Conservation (phyloP, 2,329 filamentous ascomycete genomes). For the Volutella citrinella region DNA sequence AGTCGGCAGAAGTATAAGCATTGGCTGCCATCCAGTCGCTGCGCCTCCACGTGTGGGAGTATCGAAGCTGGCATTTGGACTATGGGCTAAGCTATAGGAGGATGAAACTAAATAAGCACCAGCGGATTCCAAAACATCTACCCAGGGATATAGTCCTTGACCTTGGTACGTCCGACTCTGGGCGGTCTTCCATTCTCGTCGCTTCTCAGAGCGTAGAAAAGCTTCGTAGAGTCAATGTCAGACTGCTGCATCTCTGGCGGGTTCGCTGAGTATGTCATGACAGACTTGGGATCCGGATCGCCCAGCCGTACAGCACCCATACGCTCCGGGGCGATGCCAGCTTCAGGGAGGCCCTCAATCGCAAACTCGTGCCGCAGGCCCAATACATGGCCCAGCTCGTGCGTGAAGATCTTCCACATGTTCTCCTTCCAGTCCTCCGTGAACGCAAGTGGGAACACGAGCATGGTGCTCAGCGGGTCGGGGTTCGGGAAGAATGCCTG, state of each 20-base stretch:
- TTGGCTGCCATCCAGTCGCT: too few species aligned
- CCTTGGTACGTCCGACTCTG: background rate
- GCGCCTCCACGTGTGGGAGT: too few species aligned
- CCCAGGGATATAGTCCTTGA: too few species aligned
- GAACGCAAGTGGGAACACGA: conserved; percentile 1
- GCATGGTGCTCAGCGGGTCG: background rate
- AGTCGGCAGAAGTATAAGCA: too few species aligned
- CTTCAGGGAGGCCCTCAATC: too few species aligned
- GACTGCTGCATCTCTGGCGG: conserved; percentile 3
- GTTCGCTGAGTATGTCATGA: conserved; percentile 1
- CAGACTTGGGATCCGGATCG: background rate
- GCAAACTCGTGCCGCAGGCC: conserved; percentile 7
- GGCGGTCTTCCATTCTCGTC: conserved; percentile 1
- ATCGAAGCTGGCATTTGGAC: too few species aligned
- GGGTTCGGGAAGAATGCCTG: conserved; percentile 4
- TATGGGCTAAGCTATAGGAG: too few species aligned
- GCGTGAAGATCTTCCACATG: conserved; percentile 4
- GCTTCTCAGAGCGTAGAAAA: conserved; percentile 1
- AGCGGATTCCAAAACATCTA: too few species aligned
- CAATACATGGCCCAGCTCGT: conserved; percentile 4
- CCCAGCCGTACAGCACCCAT: background rate
- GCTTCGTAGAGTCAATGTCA: conserved; percentile 1
- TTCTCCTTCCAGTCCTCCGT: background rate
- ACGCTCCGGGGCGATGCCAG: too few species aligned
- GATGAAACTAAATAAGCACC: too few species aligned